phyloP scores from a whole-genome alignment of 495 filamentous ascomycete genomes.

The Penicillium pancosmium region DNA sequence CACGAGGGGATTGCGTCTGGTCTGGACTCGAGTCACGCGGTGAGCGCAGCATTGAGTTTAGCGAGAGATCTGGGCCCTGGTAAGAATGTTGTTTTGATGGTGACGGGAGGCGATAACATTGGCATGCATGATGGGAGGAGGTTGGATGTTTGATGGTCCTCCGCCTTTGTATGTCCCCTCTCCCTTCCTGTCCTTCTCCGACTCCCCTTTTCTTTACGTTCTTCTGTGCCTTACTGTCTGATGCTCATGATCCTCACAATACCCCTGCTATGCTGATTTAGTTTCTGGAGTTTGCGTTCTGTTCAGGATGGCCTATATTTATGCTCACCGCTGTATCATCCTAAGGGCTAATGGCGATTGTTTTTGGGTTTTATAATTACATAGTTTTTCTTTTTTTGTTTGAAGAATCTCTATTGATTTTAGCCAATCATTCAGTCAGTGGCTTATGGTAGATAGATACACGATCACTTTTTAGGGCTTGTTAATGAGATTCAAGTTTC shows the following conservation, averaged over 20 bases:
- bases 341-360: not conserved
- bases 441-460: too few relatives aligned
- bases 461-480: too few relatives aligned
- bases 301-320: too few relatives aligned
- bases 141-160: slow-evolving; percentile 16
- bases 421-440: too few relatives aligned
- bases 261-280: not conserved
- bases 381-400: not conserved
- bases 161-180: not conserved
- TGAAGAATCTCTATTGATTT: not conserved
- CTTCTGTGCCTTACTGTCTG: not conserved
- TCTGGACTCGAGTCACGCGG: slow-evolving; percentile 39
- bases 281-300: not conserved
- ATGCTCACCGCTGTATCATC: not conserved
- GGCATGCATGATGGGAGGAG: slow-evolving; percentile 2
- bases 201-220: not conserved
- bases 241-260: not conserved
- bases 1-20: slow-evolving; percentile 35
- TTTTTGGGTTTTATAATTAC: not conserved
- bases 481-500: too few relatives aligned
- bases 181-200: not conserved
- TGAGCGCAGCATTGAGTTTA: slow-evolving; percentile 25
- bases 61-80: slow-evolving; percentile 35
- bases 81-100: slow-evolving; percentile 38
- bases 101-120: slow-evolving; percentile 34